These are phyloP conservation scores for Ceratobasidium sp. DNA, from an alignment of 1,284 basidiomycete species.

Conservation along the genomic window DNA sequence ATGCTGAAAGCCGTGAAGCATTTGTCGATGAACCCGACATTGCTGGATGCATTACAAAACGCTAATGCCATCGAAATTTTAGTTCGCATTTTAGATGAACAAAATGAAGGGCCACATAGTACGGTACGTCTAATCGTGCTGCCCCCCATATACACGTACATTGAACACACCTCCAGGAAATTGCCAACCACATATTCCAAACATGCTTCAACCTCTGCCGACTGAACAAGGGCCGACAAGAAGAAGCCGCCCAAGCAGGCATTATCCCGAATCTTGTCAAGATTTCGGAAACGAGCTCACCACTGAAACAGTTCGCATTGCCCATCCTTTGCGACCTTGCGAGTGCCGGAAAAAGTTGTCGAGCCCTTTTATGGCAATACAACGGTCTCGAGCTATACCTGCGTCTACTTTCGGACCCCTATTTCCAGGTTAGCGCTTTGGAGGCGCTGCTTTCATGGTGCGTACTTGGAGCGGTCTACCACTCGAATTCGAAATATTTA, in stretches of 20 bases:
- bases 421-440: constrained; percentile 94
- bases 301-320: constrained; percentile 94
- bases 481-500: background rate
- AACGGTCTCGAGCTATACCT: constrained; percentile 86
- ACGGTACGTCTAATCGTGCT: constrained; percentile 67
- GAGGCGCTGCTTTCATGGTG: constrained; percentile 93
- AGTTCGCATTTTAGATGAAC: constrained; percentile 83
- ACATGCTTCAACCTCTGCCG: constrained; percentile 94
- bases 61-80: constrained; percentile 94
- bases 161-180: constrained; percentile 69
- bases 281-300: constrained; percentile 87
- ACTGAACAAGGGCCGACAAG: constrained; percentile 92
- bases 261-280: constrained; percentile 91
- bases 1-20: constrained; percentile 97
- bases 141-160: background rate
- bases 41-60: constrained; percentile 94
- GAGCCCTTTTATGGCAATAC: constrained; percentile 88
- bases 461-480: constrained; percentile 50
- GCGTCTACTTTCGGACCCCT: constrained; percentile 87
- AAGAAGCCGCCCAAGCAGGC: constrained; percentile 95
- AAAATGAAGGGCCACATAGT: constrained; percentile 79
- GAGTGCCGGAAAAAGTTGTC: constrained; percentile 90
- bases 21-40: constrained; percentile 88
- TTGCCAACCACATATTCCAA: constrained; percentile 93
- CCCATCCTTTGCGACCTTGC: constrained; percentile 96